Evolutionary conservation across 495 filamentous ascomycete genomes (phyloP), one percentile per base, ranked within the genome.

Genomic region (Oleoguttula mirabilis): DNA sequence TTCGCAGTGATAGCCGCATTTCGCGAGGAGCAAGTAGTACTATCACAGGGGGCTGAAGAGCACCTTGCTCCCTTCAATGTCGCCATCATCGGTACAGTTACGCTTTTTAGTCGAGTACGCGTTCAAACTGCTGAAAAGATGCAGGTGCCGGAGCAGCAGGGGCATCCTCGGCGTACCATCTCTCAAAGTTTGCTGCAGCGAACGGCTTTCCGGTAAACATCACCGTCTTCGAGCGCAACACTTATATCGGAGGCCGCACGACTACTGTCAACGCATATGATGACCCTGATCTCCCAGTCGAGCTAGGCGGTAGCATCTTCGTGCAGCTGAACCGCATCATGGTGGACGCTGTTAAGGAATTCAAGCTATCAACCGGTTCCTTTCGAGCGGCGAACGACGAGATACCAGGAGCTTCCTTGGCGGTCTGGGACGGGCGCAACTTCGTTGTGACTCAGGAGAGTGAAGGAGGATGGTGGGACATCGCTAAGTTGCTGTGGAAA

Each of bases 251-350:
- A 2, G 90, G 90, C 20, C 81, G 90, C 10, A 83, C 83, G 19
- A 90, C 86, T 5, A 96, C 90, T 15, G 80, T 95, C 24, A 70
- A 92, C 57, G 81, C 76, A 0, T 85, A 82, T 48, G 74, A 75
- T 48, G 69, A 90, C 52, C 68, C 79, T 3, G 54, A 66, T 0
- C 61, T 75, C 33, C 84, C 83, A 4, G 72, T 94, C 34, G 90
- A 99, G 51, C 71, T 95, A 1, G 90, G 90, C 7, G 92, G 82
- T 25, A 87, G 78, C 22, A 93, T 96, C 50, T 99, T 99, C 55
- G 85, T 96, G 21, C 57, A 81, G 32, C 73, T 84, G 32, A 99
- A 99, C 56, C 61, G 75, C 12, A 93, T 88, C 53, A 73, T 96
- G 10, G 73, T 78, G 45, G 73, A 78, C 34, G 82, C 88, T 0